These are phyloP conservation scores for Aphanomyces astaci DNA, from an alignment of 352 stramenopile species.

Conservation along the genomic window DNA sequence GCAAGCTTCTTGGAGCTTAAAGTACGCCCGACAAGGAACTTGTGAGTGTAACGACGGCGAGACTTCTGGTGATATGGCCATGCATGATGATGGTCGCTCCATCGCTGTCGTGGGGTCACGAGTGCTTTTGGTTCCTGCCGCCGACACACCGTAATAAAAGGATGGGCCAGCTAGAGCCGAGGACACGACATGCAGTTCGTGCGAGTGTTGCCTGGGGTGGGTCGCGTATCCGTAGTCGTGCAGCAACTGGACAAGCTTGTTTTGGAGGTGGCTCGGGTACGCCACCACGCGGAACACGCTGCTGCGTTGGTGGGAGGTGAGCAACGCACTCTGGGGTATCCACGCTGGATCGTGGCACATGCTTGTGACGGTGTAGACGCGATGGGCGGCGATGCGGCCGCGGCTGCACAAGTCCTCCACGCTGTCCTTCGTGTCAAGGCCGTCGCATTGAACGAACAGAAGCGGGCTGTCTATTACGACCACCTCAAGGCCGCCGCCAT, in stretches of 20 bases:
- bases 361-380: slow-evolving; percentile 42
- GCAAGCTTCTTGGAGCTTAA: slow-evolving; percentile 47
- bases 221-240: slow-evolving; percentile 26
- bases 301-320: slow-evolving; percentile 11
- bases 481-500: neutral
- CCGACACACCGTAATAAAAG: slow-evolving; percentile 36
- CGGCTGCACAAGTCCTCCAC: slow-evolving; percentile 20
- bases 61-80: neutral
- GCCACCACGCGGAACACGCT: slow-evolving; percentile 31
- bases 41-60: neutral
- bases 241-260: slow-evolving; percentile 32
- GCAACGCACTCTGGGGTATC: slow-evolving; percentile 28
- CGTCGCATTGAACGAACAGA: slow-evolving; percentile 26
- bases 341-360: slow-evolving; percentile 38
- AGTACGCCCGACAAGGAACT: slow-evolving; percentile 43
- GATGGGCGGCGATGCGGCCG: slow-evolving; percentile 41
- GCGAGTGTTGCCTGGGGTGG: slow-evolving; percentile 33
- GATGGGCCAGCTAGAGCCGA: slow-evolving; percentile 27
- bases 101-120: too few species aligned
- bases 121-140: neutral
- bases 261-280: slow-evolving; percentile 35
- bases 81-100: too few species aligned
- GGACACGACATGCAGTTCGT: slow-evolving; percentile 39
- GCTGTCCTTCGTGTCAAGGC: neutral
- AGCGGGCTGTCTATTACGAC: slow-evolving; percentile 25